Evolutionary conservation across 1,284 basidiomycete species (phyloP).

Genomic region (Leccinum angustisporum): DNA sequence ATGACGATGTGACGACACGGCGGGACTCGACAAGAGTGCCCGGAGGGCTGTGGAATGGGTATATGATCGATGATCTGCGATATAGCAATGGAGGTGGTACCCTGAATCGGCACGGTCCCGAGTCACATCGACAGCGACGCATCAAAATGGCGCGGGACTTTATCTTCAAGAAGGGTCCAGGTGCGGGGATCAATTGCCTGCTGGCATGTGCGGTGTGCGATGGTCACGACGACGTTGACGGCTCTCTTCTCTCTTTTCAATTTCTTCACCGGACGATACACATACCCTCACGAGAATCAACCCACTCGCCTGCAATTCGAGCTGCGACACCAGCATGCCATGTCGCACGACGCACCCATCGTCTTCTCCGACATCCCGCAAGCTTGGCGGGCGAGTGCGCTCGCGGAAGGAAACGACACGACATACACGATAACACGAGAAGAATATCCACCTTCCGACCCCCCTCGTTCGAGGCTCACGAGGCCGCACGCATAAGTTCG

Average conservation of each 20-base stretch:
- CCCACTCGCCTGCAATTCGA: slow-evolving; percentile 47
- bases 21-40: too few species aligned
- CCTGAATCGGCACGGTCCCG: too few species aligned
- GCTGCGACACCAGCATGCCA: slow-evolving; percentile 66
- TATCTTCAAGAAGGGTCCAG: too few species aligned
- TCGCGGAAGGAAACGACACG: slow-evolving; percentile 19
- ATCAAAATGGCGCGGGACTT: too few species aligned
- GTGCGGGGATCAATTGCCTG: background rate
- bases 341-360: slow-evolving; percentile 53
- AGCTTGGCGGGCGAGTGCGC: background rate
- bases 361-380: slow-evolving; percentile 56
- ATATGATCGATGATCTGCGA: too few species aligned
- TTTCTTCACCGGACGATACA: slow-evolving; percentile 27
- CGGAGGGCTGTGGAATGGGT: too few species aligned
- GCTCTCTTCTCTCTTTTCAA: slow-evolving; percentile 42
- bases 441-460: slow-evolving; percentile 47
- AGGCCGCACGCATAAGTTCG: slow-evolving; percentile 51
- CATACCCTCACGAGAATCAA: slow-evolving; percentile 4
- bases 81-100: too few species aligned
- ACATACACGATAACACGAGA: slow-evolving; percentile 43
- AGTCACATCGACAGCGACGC: too few species aligned
- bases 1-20: too few species aligned
- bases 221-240: slow-evolving; percentile 48
- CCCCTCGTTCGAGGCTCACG: slow-evolving; percentile 49
- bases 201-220: slow-evolving; percentile 29